Evolutionary conservation across 495 filamentous ascomycete genomes (phyloP), one percentile per base, ranked within the genome.

Genomic region (Xylaria grammica): DNA sequence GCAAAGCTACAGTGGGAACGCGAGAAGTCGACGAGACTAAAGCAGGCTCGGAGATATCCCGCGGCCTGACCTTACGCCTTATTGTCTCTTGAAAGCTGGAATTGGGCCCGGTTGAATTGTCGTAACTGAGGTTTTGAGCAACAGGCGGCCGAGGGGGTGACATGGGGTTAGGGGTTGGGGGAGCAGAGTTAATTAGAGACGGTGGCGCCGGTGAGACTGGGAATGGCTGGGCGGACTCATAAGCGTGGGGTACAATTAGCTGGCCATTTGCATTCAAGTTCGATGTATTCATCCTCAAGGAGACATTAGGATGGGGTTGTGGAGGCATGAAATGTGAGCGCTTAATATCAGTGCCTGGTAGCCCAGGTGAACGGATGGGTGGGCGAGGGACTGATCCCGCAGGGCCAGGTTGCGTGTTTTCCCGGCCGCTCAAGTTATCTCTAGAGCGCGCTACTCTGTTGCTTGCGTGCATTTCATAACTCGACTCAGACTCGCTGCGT

Each of bases 21-120:
- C 87, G 88, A 10, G 89, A 92, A 9, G 91, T 95, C 22, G 84
- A 86, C 36, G 86, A 90, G n/a, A 94, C 75, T 60, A 96, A 90
- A 0, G 84, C 90, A 0, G 93, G 93, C 66, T 95, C 93, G 3
- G 91, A 94, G 42, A 97, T 96, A 29, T 90, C 86, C 36, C 83
- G 78, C 70, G 94, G 93, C 68, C 86, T 88, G 51, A 95, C 79
- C 0, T 84, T 79, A 40, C 86, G 86, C 79, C 92, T 95, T 42
- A 67, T 59, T 74, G 80, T 24, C 34, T 72, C 72, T 26, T 74
- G 68, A n/a, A 70, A 45, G 34, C 10, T 60, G 3, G 68, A 44
- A 36, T 67, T 58, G 0, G 40, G 57, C 0, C 65, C 69, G 32
- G 73, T 65, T 30, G 76, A 69, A 65, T 38, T 66, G 9, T 74